A percentile compares a stretch with the other conserved stretches of the same genome.
Evolutionary conservation across 1,139 yeast genomes (phyloP).

Genomic region (Lipomyces yarrowii): DNA sequence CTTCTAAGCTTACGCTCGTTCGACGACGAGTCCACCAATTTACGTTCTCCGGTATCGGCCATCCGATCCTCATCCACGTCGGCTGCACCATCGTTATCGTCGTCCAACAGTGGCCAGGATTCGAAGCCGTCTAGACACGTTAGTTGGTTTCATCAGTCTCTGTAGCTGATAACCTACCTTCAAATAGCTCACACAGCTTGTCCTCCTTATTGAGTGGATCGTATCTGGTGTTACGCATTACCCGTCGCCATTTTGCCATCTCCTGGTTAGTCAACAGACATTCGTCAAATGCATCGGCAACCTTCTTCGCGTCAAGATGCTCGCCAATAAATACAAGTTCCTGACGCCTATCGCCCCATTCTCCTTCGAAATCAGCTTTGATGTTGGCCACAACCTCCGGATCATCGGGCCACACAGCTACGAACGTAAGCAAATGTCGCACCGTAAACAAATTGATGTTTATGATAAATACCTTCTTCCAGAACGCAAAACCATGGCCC

Average conservation of each 20-base stretch:
- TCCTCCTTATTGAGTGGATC: conserved; percentile 42
- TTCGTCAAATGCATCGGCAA: conserved; percentile 42
- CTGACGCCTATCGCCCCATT: conserved; percentile 50
- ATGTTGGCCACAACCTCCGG: conserved; percentile 43
- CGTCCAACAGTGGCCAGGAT: not conserved
- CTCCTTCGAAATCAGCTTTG: conserved; percentile 46
- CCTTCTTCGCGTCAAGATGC: conserved; percentile 40
- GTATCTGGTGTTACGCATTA: conserved; percentile 33
- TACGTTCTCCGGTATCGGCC: not conserved
- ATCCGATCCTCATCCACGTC: not conserved
- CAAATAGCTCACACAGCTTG: conserved; percentile 41
- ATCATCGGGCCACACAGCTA: conserved; percentile 41
- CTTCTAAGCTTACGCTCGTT: not conserved
- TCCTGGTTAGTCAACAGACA: conserved; percentile 49
- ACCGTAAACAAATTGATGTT: not conserved
- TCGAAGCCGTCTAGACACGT: not conserved
- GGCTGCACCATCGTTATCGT: not conserved
- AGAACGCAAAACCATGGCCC: conserved; percentile 51
- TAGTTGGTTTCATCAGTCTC: not conserved
- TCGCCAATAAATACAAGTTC: conserved; percentile 52
- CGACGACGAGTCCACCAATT: not conserved
- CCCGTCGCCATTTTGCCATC: conserved; percentile 39
- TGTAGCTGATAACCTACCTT: conserved; percentile 43
- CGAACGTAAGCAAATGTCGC: not conserved
- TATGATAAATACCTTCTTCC: conserved; percentile 38